A percentile compares a stretch with the other conserved stretches of the same genome.
Conservation (phyloP, 2,329 filamentous ascomycete species). For the Penicillium sp. region DNA sequence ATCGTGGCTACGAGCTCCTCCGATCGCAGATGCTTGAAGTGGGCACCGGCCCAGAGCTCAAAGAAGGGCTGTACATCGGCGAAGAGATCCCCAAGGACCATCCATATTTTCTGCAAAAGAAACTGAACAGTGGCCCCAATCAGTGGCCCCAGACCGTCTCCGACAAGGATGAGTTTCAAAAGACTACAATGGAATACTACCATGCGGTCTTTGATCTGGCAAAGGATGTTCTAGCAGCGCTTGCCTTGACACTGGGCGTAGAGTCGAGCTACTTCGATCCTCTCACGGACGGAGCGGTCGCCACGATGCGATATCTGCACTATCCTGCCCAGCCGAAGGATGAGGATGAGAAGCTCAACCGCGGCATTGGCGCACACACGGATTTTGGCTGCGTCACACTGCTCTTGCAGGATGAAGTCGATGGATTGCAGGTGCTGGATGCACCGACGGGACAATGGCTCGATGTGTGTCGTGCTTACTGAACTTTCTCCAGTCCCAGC, state of each 20-base stretch:
- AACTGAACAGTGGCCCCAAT: constrained; percentile 43
- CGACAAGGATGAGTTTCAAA: constrained; percentile 35
- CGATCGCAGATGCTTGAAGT: constrained; percentile 45
- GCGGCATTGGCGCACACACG: constrained; percentile 46
- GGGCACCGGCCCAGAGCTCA: constrained; percentile 44
- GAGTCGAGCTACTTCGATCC: constrained; percentile 39
- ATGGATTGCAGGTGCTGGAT: constrained; percentile 39
- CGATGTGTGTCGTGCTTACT: too few species aligned
- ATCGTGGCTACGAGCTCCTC: constrained; percentile 46
- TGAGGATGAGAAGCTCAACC: constrained; percentile 35
- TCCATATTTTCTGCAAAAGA: constrained; percentile 39
- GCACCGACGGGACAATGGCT: constrained; percentile 30
- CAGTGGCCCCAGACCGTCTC: constrained; percentile 35
- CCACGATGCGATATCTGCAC: constrained; percentile 45
- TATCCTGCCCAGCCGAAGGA: constrained; percentile 43
- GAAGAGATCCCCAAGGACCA: constrained; percentile 42
- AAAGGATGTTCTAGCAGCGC: constrained; percentile 41
- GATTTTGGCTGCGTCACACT: constrained; percentile 46
- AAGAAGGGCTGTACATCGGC: constrained; percentile 47
- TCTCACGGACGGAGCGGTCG: constrained; percentile 37
- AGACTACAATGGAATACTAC: constrained; percentile 44
- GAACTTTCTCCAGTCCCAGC: neutral
- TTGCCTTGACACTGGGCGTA: constrained; percentile 43
- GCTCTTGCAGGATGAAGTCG: constrained; percentile 43
- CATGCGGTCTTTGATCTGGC: constrained; percentile 39